Percentiles rank a stretch among this genome's conserved stretches.
Evolutionary conservation across 2,329 filamentous ascomycete genomes (phyloP).

Genomic region (Xenoacremonium recifei): DNA sequence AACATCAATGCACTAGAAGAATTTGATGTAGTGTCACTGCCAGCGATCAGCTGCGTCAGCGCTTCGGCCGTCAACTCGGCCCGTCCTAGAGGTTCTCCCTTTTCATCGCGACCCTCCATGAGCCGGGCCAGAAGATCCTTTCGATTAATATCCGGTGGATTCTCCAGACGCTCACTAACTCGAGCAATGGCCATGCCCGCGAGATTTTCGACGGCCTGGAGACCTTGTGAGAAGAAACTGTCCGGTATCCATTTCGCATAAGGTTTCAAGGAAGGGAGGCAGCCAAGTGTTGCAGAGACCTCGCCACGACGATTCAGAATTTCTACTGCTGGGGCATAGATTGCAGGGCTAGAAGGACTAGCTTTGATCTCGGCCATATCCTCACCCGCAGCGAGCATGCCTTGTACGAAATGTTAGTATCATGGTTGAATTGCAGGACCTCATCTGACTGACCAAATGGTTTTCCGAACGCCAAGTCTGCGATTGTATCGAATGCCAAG

Average conservation of each 20-base stretch:
- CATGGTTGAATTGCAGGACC: too few species aligned
- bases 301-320: conserved; percentile 87
- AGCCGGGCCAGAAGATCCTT: conserved; percentile 79
- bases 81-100: conserved; percentile 70
- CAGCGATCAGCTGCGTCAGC: conserved; percentile 82
- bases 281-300: conserved; percentile 78
- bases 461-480: conserved; percentile 50
- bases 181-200: conserved; percentile 85
- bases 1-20: conserved; percentile 81
- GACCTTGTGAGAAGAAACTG: conserved; percentile 73
- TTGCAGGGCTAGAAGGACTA: conserved; percentile 58
- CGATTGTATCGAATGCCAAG: conserved; percentile 53
- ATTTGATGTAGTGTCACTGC: conserved; percentile 75
- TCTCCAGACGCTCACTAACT: conserved; percentile 73
- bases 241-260: conserved; percentile 80
- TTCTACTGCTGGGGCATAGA: conserved; percentile 77
- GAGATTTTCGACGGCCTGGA: conserved; percentile 73
- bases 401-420: too few species aligned
- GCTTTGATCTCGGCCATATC: conserved; percentile 74
- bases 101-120: conserved; percentile 83
- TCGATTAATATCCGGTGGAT: conserved; percentile 63
- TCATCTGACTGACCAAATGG: too few species aligned
- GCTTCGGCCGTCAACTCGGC: conserved; percentile 86
- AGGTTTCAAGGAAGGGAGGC: conserved; percentile 70
- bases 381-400: conserved; percentile 75